A percentile compares a stretch with the other conserved stretches of the same genome.
Conservation (phyloP, 116 monocot species). For the Posidonia oceanica region DNA sequence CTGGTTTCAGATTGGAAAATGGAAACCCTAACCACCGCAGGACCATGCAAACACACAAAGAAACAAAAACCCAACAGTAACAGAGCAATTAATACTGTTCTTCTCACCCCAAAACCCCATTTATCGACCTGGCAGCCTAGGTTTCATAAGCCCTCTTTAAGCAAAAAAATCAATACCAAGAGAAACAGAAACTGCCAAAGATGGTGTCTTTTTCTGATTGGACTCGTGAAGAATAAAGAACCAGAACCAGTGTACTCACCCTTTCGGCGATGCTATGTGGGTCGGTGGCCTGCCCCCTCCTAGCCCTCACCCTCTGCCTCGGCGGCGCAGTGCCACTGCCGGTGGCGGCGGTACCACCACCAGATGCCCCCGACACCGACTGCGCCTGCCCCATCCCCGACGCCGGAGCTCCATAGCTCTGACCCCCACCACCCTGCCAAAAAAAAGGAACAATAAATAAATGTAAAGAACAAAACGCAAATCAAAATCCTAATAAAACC, state of each 20-base stretch:
- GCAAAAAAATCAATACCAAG: not conserved
- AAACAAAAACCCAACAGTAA: not conserved
- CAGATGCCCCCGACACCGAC: constrained; percentile 6
- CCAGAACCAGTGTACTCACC: constrained; percentile 22
- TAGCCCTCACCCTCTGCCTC: constrained; percentile 72
- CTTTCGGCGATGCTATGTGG: constrained; percentile 97
- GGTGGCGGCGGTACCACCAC: constrained; percentile 6
- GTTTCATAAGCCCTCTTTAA: not conserved
- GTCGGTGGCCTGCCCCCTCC: constrained; percentile 94
- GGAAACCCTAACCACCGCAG: not conserved
- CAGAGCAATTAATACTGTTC: not conserved
- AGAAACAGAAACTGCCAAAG: not conserved
- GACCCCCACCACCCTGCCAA: constrained; percentile 14
- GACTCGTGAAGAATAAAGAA: not conserved
- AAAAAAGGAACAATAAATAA: not conserved
- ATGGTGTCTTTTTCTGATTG: not conserved
- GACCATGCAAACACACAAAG: not conserved
- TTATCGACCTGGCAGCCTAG: constrained; percentile 4
- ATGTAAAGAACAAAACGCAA: not conserved
- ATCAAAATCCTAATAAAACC: not conserved
- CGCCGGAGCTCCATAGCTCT: constrained; percentile 33
- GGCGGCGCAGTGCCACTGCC: constrained; percentile 39
- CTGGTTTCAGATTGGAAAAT: no score
- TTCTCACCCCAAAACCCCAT: not conserved
- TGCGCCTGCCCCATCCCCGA: constrained; percentile 9